Base-by-base conservation (phyloP, 805 yeast species). In the Wickerhamomyces tratensis region DNA sequence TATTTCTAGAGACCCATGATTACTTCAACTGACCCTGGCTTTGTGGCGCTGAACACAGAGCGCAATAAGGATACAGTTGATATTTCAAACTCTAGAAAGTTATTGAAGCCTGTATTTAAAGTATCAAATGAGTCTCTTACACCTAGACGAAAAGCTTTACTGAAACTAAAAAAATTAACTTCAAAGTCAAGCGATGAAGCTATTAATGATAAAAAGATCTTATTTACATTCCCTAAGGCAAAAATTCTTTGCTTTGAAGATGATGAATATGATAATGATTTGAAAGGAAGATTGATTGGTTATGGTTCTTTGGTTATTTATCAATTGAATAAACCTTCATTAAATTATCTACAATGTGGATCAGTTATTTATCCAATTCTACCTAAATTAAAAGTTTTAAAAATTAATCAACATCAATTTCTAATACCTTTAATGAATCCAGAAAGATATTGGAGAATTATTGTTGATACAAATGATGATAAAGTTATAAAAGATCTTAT, bases 351-450 rank as follows among this genome's bases (percentile, higher is more conserved):
- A 36, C 73, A 77, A 11, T 82, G 87, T 61, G 40, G 60, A 10
- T 67, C 77, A 6, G 74, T 86, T 35, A 74, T 84, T 2, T 84
- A 84, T 54, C 94, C 95, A 5, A 72, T 86, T 12, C 62, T 86
- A 41, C 86, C 87, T 5, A 74, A 71, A 46, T 58, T 81, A 42
- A 74, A 77, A 50, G 67, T 86, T 3, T 58, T 82, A 46, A 64
- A 84, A 50, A 67, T 72, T 10, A 62, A 64, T 25, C 47, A 45
- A 39, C 66, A 65, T 40, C 73, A 71, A 49, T 81, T 80, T 49
- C 67, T 82, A 3, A 56, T 85, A 14, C 80, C 87, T 1, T 68
- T 86, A 44, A 76, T 76, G 27, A 84, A 83, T 51, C 94, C 94
- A 0, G 82, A 78, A 47, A 64, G 91, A 51, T 83, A 77, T 58